Base-by-base conservation (phyloP, 23 red algal species). In the Agarophyton chilense region DNA sequence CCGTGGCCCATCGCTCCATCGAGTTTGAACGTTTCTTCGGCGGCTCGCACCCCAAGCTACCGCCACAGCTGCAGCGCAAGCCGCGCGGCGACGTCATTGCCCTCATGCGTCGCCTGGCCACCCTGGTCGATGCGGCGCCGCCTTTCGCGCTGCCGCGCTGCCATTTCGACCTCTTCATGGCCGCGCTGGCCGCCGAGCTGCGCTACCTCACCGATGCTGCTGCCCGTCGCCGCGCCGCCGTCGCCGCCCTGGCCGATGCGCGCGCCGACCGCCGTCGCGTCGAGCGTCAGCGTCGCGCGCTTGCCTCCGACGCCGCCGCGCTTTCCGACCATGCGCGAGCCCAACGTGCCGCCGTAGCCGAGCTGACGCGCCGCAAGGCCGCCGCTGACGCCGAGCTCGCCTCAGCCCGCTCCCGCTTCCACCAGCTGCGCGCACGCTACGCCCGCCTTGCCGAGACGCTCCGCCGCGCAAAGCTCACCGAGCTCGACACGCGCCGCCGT, bases 21-120 rank as follows among this genome's bases (percentile, higher is more conserved):
- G 35, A 55, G 36, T 74, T 74, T 47, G 68, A 74, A 21, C 40
- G 40, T 39, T 74, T 74, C 43, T 74, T 74, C 68, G 68, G 68
- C 38, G 54, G 25, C 4, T 58, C 50, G 35, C 51, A 80, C 54
- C 51, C 77, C 38, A 44, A 40, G 36, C 50, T 80, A 14, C 77
- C 77, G 54, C 51, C 50, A 19, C 77, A 80, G n/a, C 50, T 80
- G 35, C 26, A 26, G 50, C 77, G 77, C 18, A 80, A 80, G 77
- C 8, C 46, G 19, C 31, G 51, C 32, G 50, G 40, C 50, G 77
- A 80, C 29, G 77, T 80, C 19, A 55, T 55, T 17, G 77, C 50
- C 35, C 33, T 80, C 24, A 33, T 80, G 54, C 50, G 54, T 1
- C 77, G 50, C 2, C 50, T 80, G 50, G 51, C 33, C 38, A 61